These are phyloP conservation scores for Paraurostyla sp. DNA, from an alignment of 73 alveolate genomes.

Conservation along the genomic window DNA sequence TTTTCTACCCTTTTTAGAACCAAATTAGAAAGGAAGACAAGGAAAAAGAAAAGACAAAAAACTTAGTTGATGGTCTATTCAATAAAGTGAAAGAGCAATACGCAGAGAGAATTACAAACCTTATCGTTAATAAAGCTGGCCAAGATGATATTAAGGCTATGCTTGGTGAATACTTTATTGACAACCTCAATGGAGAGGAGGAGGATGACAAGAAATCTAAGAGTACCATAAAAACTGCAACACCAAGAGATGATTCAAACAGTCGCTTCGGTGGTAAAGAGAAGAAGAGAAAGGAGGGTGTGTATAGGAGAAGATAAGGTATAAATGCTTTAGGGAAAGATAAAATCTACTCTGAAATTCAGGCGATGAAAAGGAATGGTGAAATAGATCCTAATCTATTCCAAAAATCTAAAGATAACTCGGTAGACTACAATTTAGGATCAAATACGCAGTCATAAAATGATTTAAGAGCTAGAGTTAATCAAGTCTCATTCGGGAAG, in stretches of 20 bases:
- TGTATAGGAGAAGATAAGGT: background rate
- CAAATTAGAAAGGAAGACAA: background rate
- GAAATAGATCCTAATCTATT: background rate
- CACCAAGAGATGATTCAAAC: background rate
- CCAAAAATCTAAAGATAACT: background rate
- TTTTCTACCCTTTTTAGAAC: conserved; percentile 10
- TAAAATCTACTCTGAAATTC: background rate
- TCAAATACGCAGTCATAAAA: background rate
- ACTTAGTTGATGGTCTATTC: conserved; percentile 10
- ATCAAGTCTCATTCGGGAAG: conserved; percentile 4
- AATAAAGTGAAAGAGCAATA: conserved; percentile 7
- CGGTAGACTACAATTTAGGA: background rate
- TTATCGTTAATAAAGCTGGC: conserved; percentile 17
- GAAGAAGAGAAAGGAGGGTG: background rate
- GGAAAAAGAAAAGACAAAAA: conserved; percentile 16
- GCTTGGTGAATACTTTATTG: background rate
- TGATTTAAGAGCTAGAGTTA: background rate
- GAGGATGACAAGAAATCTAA: background rate
- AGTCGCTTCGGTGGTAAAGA: too few species aligned
- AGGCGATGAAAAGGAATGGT: background rate
- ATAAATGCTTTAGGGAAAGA: background rate
- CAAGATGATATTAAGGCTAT: conserved; percentile 1
- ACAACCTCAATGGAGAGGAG: background rate
- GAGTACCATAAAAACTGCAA: background rate
- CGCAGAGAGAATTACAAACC: conserved; percentile 18